Base-by-base conservation (phyloP, 768 basidiomycete species). In the Rhodotorula graminis region DNA sequence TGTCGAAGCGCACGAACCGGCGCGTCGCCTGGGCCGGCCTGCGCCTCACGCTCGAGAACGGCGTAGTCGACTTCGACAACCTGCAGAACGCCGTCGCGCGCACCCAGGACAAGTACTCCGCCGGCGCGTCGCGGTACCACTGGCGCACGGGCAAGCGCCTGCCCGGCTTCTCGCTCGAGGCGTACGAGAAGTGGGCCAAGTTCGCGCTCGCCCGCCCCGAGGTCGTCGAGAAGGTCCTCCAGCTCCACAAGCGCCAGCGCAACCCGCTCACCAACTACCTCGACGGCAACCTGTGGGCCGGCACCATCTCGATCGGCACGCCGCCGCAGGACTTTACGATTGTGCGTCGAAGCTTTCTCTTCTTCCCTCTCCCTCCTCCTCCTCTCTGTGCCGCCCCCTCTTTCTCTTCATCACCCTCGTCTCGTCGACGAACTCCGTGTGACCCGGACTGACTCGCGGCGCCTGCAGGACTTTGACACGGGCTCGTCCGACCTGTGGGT, bases 281-380 rank as follows among this genome's bases (percentile, higher is more conserved):
- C 33, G 71, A 72, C 53, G 65, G 47, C 2, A 60, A 56, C 21
- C 31, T 83, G 65, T 84, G 84, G 84, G 81, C 82, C 11, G 84
- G 84, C 31, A 73, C 77, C 44, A 81, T 84, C 63, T 78, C 80
- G 40, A 81, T 84, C 65, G 84, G 83, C 47, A 82, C 82, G 21
- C 82, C 82, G 16, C 77, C 73, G 19, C 83, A 83, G 71, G 67
- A 76, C 25, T 83, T 84, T 73, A 58, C 81, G 55, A 81, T 83
- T 46, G 64, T 65, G 53, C 52, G 64, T 21, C 3, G 23, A 23
- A 25, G 27, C 37, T 37, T n/a, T 37, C 47, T 18, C 16, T 3
- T 14, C 12, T 9, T 21, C 57, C 10, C n/a, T 5, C 33, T 9
- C 16, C 27, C 9, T 9, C 37, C 37, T 37, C 37, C 37, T 37